Conservation (phyloP, 1,139 yeast species). For the Kodamaea anthophila region DNA sequence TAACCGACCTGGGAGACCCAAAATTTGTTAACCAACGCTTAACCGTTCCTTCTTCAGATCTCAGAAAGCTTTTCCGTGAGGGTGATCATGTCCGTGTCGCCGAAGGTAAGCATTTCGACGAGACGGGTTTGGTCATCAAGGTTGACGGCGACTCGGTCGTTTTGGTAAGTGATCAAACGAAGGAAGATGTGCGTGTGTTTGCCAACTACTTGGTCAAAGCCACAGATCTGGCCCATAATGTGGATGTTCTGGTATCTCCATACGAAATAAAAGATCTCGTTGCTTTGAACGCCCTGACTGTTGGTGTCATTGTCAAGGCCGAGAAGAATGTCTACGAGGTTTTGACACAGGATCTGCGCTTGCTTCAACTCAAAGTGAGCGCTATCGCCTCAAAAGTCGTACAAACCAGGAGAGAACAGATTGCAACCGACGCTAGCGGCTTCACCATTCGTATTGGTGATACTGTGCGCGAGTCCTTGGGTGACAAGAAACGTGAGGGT, state of each 20-base stretch:
- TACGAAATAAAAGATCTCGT: slow-evolving; percentile 88
- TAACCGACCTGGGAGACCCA: slow-evolving; percentile 47
- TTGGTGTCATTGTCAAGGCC: slow-evolving; percentile 85
- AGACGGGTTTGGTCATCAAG: slow-evolving; percentile 88
- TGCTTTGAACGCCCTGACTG: slow-evolving; percentile 77
- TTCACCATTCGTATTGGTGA: slow-evolving; percentile 84
- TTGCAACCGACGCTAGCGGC: slow-evolving; percentile 85
- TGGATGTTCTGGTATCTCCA: slow-evolving; percentile 46
- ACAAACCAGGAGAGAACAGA: slow-evolving; percentile 59
- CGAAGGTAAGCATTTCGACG: slow-evolving; percentile 87
- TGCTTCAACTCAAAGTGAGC: slow-evolving; percentile 65
- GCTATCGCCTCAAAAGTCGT: slow-evolving; percentile 73
- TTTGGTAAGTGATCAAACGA: slow-evolving; percentile 81
- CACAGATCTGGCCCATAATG: slow-evolving; percentile 54
- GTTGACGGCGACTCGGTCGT: slow-evolving; percentile 83
- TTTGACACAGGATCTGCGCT: slow-evolving; percentile 79
- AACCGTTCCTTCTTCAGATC: slow-evolving; percentile 69
- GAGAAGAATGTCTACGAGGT: slow-evolving; percentile 82
- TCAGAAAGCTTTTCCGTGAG: slow-evolving; percentile 78
- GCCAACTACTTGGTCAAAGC: slow-evolving; percentile 82
- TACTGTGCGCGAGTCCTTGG: slow-evolving; percentile 74
- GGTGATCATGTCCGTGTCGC: slow-evolving; percentile 96
- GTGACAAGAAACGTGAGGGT: slow-evolving; percentile 73
- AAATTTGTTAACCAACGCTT: slow-evolving; percentile 43
- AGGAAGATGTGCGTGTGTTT: slow-evolving; percentile 83